Evolutionary conservation across 2,329 filamentous ascomycete species (phyloP).

Genomic region (Aspergillus sojae): DNA sequence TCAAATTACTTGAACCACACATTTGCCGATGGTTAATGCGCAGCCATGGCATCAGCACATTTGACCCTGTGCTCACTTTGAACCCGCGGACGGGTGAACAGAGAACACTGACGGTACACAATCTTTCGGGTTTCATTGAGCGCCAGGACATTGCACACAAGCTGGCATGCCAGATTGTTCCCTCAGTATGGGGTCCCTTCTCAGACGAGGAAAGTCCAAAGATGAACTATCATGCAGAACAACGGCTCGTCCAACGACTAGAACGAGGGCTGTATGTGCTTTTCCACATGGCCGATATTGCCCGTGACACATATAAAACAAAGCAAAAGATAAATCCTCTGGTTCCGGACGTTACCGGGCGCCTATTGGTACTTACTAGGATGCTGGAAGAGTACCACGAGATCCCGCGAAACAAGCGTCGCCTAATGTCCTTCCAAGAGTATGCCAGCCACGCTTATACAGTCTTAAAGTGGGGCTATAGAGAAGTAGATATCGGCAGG

Average conservation of each 20-base stretch:
- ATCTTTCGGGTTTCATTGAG: slow-evolving; percentile 25
- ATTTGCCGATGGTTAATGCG: slow-evolving; percentile 33
- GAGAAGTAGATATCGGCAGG: slow-evolving; percentile 30
- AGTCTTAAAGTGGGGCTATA: slow-evolving; percentile 26
- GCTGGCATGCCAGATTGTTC: slow-evolving; percentile 28
- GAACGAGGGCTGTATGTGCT: slow-evolving; percentile 32
- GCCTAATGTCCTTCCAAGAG: slow-evolving; percentile 20
- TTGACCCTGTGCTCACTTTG: slow-evolving; percentile 57
- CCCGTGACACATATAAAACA: slow-evolving; percentile 19
- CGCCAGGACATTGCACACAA: slow-evolving; percentile 25
- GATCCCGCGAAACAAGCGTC: slow-evolving; percentile 16
- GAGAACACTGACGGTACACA: slow-evolving; percentile 24
- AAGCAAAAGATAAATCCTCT: slow-evolving; percentile 13
- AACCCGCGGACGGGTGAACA: slow-evolving; percentile 27
- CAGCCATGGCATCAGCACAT: slow-evolving; percentile 58
- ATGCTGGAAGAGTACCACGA: slow-evolving; percentile 26
- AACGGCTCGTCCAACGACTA: slow-evolving; percentile 26
- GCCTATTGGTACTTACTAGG: slow-evolving; percentile 19
- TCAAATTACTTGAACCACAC: slow-evolving; percentile 29
- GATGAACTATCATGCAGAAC: slow-evolving; percentile 31
- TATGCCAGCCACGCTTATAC: slow-evolving; percentile 28
- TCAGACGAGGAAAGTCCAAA: slow-evolving; percentile 24
- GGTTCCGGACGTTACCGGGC: slow-evolving; percentile 18
- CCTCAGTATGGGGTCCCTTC: slow-evolving; percentile 33
- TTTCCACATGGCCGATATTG: slow-evolving; percentile 34